Conservation (phyloP, 129 eudicot genomes). For the Calendula officinalis region DNA sequence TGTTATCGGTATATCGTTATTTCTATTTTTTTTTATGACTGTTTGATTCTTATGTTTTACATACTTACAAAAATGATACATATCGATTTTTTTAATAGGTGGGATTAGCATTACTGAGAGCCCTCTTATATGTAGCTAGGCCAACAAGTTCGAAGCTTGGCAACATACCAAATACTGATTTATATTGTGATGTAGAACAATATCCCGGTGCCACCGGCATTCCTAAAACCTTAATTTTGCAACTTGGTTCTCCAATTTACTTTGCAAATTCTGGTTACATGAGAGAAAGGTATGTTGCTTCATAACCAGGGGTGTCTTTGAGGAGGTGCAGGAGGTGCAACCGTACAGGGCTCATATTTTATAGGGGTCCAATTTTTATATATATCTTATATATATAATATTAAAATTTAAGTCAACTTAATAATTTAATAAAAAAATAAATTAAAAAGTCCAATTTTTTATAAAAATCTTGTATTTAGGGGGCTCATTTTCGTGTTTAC, state of each 20-base stretch:
- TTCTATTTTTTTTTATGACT: background rate
- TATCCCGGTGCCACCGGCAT: constrained; percentile 50
- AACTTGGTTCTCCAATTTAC: constrained; percentile 89
- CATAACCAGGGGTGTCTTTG: too few species aligned
- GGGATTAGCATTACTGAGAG: constrained; percentile 61
- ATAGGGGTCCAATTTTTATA: too few species aligned
- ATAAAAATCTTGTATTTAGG: too few species aligned
- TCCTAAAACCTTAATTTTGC: constrained; percentile 55
- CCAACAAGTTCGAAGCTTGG: constrained; percentile 79
- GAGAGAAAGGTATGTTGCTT: constrained; percentile 62
- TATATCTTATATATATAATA: too few species aligned
- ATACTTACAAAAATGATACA: background rate
- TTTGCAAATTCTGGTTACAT: constrained; percentile 65
- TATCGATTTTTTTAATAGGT: constrained; percentile 38
- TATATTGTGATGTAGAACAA: constrained; percentile 81
- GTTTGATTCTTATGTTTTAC: background rate
- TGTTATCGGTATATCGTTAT: constrained; percentile 57
- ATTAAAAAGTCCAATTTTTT: too few species aligned
- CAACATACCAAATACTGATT: constrained; percentile 48
- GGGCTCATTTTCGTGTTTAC: too few species aligned
- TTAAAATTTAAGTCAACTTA: too few species aligned
- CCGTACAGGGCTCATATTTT: too few species aligned
- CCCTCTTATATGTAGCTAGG: constrained; percentile 72
- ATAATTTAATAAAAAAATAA: too few species aligned
- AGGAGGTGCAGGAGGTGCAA: too few species aligned